Percentiles rank a stretch among this genome's conserved stretches.
Conservation (phyloP, 345 rosid genomes). For the Clarkia xantiana region DNA sequence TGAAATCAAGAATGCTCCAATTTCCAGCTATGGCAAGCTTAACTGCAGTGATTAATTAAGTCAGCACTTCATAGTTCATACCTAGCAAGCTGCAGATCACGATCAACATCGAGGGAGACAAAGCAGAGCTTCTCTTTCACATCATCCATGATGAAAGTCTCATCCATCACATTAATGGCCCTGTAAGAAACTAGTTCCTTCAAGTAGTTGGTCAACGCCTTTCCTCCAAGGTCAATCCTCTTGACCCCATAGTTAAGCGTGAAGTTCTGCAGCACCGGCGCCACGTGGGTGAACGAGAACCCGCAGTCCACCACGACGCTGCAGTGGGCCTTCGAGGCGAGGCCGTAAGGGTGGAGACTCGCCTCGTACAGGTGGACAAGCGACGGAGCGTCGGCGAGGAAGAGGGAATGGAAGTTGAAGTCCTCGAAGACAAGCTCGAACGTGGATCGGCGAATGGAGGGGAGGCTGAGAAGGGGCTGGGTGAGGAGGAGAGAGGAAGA, state of each 20-base stretch:
- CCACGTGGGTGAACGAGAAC: slow-evolving; percentile 76
- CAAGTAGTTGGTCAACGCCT: slow-evolving; percentile 80
- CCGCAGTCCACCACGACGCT: slow-evolving; percentile 87
- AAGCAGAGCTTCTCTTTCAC: no score
- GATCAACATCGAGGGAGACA: not conserved
- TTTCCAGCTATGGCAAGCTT: no score
- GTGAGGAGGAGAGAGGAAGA: slow-evolving; percentile 66
- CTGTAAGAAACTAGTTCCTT: slow-evolving; percentile 82
- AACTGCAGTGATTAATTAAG: no score
- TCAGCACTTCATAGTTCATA: no score
- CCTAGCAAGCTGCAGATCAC: no score
- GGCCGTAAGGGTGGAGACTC: slow-evolving; percentile 39
- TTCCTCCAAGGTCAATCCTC: slow-evolving; percentile 83
- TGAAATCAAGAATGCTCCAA: no score
- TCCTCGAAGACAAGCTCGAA: slow-evolving; percentile 92
- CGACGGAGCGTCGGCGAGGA: slow-evolving; percentile 52
- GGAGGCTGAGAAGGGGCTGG: slow-evolving; percentile 55
- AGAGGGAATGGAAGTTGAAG: slow-evolving; percentile 58
- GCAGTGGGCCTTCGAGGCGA: slow-evolving; percentile 51
- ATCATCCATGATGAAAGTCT: no score
- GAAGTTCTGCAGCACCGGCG: slow-evolving; percentile 65
- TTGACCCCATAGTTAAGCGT: slow-evolving; percentile 56
- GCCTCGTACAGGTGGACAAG: slow-evolving; percentile 82
- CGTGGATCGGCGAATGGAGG: slow-evolving; percentile 63
- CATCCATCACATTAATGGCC: no score